phyloP scores from a whole-genome alignment of 2,329 filamentous ascomycete species.

The Diplodia seriata region DNA sequence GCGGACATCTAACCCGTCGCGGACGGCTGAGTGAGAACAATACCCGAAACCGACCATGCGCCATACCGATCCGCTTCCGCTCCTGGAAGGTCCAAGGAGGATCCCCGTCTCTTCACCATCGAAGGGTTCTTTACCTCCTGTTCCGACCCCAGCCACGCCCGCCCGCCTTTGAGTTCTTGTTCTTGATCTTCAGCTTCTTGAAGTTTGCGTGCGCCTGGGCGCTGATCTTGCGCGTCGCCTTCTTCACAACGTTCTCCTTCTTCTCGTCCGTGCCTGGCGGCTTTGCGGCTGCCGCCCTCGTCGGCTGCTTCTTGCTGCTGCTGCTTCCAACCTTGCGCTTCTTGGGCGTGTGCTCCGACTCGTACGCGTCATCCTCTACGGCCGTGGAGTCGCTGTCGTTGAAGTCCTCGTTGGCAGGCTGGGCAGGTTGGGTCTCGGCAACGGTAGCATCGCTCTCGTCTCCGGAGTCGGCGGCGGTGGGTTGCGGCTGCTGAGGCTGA shows the following conservation, averaged over 20 bases:
- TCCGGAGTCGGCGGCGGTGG: conserved; percentile 48
- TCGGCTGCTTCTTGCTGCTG: conserved; percentile 20
- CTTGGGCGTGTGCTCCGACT: conserved; percentile 34
- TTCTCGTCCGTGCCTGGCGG: conserved; percentile 36
- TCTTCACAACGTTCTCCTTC: conserved; percentile 45
- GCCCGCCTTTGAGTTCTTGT: conserved; percentile 42
- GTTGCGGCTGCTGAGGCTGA: conserved; percentile 34
- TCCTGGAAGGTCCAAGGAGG: not conserved
- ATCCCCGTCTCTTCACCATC: not conserved
- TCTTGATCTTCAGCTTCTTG: conserved; percentile 58
- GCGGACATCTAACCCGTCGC: not conserved
- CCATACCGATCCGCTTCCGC: not conserved
- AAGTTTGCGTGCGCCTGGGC: conserved; percentile 58
- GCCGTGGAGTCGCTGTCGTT: conserved; percentile 44
- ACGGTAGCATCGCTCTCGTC: conserved; percentile 41
- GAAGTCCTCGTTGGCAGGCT: conserved; percentile 2
- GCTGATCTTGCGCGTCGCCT: conserved; percentile 53
- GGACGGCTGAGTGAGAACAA: not conserved
- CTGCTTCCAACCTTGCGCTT: conserved; percentile 1
- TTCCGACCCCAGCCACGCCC: conserved; percentile 28
- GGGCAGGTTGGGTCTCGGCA: conserved; percentile 50
- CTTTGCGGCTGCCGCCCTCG: conserved; percentile 38
- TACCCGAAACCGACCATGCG: not conserved
- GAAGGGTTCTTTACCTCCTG: conserved; percentile 15
- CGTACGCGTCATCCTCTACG: conserved; percentile 39